Percentiles rank a stretch among this genome's conserved stretches.
phyloP scores from a whole-genome alignment of 805 yeast genomes.

The Pichia cabralensis region DNA sequence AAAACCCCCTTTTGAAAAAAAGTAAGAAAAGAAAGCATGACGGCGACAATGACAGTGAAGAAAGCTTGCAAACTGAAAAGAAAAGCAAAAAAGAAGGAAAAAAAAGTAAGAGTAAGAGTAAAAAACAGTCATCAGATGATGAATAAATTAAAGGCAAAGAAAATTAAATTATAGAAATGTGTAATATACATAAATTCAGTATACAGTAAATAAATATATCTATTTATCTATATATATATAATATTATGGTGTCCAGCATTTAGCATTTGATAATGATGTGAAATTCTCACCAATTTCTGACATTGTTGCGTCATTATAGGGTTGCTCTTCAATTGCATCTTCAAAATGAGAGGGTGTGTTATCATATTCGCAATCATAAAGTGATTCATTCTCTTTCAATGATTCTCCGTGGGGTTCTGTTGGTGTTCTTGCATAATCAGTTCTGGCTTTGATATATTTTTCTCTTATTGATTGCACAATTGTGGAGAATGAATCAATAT shows the following conservation, averaged over 20 bases:
- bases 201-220: too few species aligned
- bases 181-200: background rate
- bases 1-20: conserved; percentile 26
- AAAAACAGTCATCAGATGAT: conserved; percentile 5
- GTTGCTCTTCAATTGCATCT: too few species aligned
- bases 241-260: conserved; percentile 3
- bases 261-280: conserved; percentile 1
- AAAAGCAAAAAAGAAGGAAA: conserved; percentile 17
- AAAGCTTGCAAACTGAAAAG: conserved; percentile 22
- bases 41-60: conserved; percentile 17
- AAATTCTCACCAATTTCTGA: conserved; percentile 5
- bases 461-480: conserved; percentile 7
- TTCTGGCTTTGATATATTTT: conserved; percentile 1
- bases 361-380: too few species aligned
- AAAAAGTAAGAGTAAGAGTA: conserved; percentile 18
- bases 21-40: conserved; percentile 22
- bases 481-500: background rate
- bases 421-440: conserved; percentile 7
- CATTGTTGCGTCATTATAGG: conserved; percentile 1
- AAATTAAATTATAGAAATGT: too few species aligned
- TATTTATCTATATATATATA: background rate
- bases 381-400: too few species aligned
- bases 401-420: too few species aligned
- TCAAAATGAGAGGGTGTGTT: too few species aligned
- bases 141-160: too few species aligned